Percentiles rank a stretch among this genome's conserved stretches.
Conservation (phyloP, 805 yeast genomes). For the Candida parachauliodes region DNA sequence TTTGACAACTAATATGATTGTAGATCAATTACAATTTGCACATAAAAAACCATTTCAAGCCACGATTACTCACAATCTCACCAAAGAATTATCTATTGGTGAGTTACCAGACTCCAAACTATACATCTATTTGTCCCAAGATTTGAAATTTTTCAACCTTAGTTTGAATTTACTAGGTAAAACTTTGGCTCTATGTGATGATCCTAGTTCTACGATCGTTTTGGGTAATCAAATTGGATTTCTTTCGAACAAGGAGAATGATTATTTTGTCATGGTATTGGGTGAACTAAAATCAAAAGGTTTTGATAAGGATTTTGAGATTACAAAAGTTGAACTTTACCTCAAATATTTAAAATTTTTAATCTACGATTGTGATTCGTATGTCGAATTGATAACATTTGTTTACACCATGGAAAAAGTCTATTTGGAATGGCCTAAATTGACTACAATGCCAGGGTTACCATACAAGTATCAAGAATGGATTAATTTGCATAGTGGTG, state of each 20-base stretch:
- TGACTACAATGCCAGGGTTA: slow-evolving; percentile 12
- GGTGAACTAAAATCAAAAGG: slow-evolving; percentile 17
- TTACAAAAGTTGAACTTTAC: slow-evolving; percentile 38
- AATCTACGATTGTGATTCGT: slow-evolving; percentile 23
- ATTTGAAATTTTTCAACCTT: slow-evolving; percentile 43
- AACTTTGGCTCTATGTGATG: slow-evolving; percentile 42
- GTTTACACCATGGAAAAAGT: slow-evolving; percentile 48
- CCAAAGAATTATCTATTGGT: slow-evolving; percentile 46
- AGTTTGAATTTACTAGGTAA: slow-evolving; percentile 43
- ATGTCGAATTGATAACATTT: slow-evolving; percentile 41
- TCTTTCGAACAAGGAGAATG: slow-evolving; percentile 45
- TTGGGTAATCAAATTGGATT: slow-evolving; percentile 52
- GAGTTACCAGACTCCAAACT: slow-evolving; percentile 39
- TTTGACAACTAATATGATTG: slow-evolving; percentile 1
- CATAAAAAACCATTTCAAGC: slow-evolving; percentile 16
- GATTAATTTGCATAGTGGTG: slow-evolving; percentile 51
- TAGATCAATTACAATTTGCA: slow-evolving; percentile 13
- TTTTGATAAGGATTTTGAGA: slow-evolving; percentile 11
- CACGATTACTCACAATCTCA: slow-evolving; percentile 38
- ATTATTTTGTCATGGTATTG: slow-evolving; percentile 35
- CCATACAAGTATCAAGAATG: slow-evolving; percentile 49
- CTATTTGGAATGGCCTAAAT: slow-evolving; percentile 44
- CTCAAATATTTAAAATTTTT: slow-evolving; percentile 30
- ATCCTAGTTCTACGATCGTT: slow-evolving; percentile 30
- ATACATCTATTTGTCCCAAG: slow-evolving; percentile 46